A percentile compares a stretch with the other conserved stretches of the same genome.
Conservation (phyloP, 2,329 filamentous ascomycete species). For the Lachnellula arida region DNA sequence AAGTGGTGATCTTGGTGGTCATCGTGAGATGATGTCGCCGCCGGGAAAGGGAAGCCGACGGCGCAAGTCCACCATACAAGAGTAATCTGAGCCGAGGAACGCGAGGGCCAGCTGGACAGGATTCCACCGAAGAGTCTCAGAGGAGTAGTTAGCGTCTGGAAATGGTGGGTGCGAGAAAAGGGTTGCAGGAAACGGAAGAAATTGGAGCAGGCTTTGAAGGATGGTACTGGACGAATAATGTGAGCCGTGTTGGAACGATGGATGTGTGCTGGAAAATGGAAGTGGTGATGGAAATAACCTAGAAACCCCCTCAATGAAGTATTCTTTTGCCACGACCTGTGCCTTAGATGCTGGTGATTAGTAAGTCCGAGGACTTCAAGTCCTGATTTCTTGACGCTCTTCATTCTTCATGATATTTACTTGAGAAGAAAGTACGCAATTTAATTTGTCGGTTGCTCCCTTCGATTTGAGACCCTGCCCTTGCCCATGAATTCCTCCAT, state of each 20-base stretch:
- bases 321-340: not conserved
- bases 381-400: too few species aligned
- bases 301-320: not conserved
- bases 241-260: not conserved
- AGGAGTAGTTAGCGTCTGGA: conserved; percentile 11
- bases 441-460: too few species aligned
- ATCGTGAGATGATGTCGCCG: conserved; percentile 16
- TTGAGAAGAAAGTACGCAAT: too few species aligned
- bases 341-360: too few species aligned
- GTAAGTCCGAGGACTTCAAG: too few species aligned
- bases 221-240: conserved; percentile 18
- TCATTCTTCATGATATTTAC: too few species aligned
- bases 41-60: conserved; percentile 16
- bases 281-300: not conserved
- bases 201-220: conserved; percentile 12
- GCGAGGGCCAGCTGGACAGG: conserved; percentile 1
- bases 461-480: too few species aligned
- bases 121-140: not conserved
- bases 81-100: conserved; percentile 1
- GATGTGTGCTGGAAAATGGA: not conserved
- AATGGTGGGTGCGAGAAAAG: conserved; percentile 11
- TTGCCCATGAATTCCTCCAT: too few species aligned
- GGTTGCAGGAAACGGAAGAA: conserved; percentile 12
- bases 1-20: conserved; percentile 21
- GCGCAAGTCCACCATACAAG: conserved; percentile 8